Conservation (phyloP, 169 alveolate species). For the Cryptosporidium xiaoi region DNA sequence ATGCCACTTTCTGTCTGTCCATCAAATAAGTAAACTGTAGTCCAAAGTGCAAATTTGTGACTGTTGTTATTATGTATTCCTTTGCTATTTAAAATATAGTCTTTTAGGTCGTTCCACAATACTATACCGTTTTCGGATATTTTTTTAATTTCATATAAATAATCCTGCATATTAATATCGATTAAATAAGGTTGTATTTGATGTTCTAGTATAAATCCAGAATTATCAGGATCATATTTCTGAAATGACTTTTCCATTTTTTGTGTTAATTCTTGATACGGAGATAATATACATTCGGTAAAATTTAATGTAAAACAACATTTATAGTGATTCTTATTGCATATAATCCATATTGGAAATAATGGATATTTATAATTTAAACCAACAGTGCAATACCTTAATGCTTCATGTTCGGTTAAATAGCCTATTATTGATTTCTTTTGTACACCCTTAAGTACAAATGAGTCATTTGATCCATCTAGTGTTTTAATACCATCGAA, state of each 20-base stretch:
- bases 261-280: constrained; percentile 49
- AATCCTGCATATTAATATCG: constrained; percentile 30
- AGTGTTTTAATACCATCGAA: constrained; percentile 82
- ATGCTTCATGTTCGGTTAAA: constrained; percentile 85
- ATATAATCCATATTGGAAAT: constrained; percentile 84
- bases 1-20: constrained; percentile 11
- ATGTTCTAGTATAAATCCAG: constrained; percentile 47
- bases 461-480: constrained; percentile 51
- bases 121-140: constrained; percentile 29
- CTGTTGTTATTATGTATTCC: constrained; percentile 10
- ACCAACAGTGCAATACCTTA: constrained; percentile 84
- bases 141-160: neutral
- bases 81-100: constrained; percentile 4
- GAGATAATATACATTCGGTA: constrained; percentile 34
- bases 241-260: constrained; percentile 47
- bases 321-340: constrained; percentile 82
- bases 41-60: constrained; percentile 5
- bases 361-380: constrained; percentile 83
- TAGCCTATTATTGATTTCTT: constrained; percentile 81
- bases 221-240: constrained; percentile 57
- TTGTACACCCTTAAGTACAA: constrained; percentile 82
- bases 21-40: constrained; percentile 50
- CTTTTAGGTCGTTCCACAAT: constrained; percentile 62
- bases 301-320: constrained; percentile 39
- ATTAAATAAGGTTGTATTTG: constrained; percentile 31